Evolutionary conservation across 1,284 basidiomycete genomes (phyloP).

Genomic region (Moniliophthora roreri): DNA sequence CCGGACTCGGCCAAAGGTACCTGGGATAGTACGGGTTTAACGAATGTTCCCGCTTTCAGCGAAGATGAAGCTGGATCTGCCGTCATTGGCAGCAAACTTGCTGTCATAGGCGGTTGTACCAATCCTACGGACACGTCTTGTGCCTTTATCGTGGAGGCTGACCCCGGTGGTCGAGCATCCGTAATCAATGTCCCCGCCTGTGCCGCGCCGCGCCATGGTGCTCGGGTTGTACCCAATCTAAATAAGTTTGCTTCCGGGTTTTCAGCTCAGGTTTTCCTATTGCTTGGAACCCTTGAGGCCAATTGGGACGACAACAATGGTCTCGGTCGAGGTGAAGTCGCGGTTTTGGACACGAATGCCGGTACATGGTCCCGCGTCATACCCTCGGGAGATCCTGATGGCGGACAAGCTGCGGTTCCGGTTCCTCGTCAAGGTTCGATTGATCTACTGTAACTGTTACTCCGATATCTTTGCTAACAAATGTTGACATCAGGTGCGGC

Average conservation of each 20-base stretch:
- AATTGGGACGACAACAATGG: constrained; percentile 66
- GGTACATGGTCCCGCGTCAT: constrained; percentile 73
- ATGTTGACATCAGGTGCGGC: constrained; percentile 40
- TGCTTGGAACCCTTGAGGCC: constrained; percentile 66
- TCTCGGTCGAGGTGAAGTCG: constrained; percentile 29
- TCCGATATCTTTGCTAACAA: not conserved
- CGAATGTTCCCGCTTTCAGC: constrained; percentile 36
- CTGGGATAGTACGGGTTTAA: constrained; percentile 53
- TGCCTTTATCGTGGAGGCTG: constrained; percentile 27
- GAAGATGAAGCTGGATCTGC: constrained; percentile 60
- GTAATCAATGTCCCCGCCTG: constrained; percentile 41
- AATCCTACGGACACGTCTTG: constrained; percentile 46
- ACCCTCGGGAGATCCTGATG: constrained; percentile 71
- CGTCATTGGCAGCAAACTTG: constrained; percentile 43
- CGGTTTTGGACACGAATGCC: constrained; percentile 58
- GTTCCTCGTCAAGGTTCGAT: constrained; percentile 60
- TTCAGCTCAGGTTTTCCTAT: constrained; percentile 60
- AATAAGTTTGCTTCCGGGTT: constrained; percentile 58
- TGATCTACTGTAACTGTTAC: no score
- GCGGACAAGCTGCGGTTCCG: constrained; percentile 46
- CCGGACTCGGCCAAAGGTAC: constrained; percentile 48
- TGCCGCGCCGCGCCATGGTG: constrained; percentile 67
- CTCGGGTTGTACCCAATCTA: constrained; percentile 59
- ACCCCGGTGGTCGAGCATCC: not conserved
- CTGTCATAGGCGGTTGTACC: constrained; percentile 64